phyloP scores from a whole-genome alignment of 805 yeast species.

The Kuraishia borneana region DNA sequence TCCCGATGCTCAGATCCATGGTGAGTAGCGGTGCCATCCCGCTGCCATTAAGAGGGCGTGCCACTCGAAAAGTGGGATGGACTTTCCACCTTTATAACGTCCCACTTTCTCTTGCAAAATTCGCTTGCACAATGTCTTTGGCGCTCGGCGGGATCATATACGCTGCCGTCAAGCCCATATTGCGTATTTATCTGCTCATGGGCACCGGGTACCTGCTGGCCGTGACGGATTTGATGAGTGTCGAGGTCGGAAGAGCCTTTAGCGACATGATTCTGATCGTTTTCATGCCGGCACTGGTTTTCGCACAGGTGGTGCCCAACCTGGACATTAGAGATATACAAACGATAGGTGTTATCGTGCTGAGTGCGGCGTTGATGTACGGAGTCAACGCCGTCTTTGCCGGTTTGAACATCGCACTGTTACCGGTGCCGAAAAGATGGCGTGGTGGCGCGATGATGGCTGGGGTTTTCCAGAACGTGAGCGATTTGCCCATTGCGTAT shows the following conservation, averaged over 20 bases:
- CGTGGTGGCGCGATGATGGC: conserved; percentile 60
- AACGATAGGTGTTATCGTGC: conserved; percentile 52
- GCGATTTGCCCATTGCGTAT: conserved; percentile 72
- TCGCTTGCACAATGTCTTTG: background rate
- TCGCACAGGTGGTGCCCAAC: conserved; percentile 50
- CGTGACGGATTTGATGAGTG: conserved; percentile 43
- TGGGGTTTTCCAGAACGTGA: conserved; percentile 63
- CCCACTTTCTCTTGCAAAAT: background rate
- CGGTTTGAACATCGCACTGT: conserved; percentile 14
- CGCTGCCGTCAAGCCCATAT: conserved; percentile 63
- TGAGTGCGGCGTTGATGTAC: conserved; percentile 40
- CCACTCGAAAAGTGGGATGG: background rate
- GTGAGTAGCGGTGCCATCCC: background rate
- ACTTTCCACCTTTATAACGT: background rate
- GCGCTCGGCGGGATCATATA: conserved; percentile 23
- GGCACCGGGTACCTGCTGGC: conserved; percentile 57
- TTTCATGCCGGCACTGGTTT: conserved; percentile 56
- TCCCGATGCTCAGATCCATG: conserved; percentile 37
- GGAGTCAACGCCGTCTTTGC: conserved; percentile 39
- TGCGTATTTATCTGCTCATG: conserved; percentile 64
- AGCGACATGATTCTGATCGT: conserved; percentile 53
- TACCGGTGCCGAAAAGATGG: conserved; percentile 57
- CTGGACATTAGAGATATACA: conserved; percentile 56
- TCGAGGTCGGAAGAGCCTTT: conserved; percentile 49
- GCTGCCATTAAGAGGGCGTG: background rate